A percentile compares a stretch with the other conserved stretches of the same genome.
Evolutionary conservation across 2,329 filamentous ascomycete species (phyloP).

Genomic region (Ceratocystis albifundus): DNA sequence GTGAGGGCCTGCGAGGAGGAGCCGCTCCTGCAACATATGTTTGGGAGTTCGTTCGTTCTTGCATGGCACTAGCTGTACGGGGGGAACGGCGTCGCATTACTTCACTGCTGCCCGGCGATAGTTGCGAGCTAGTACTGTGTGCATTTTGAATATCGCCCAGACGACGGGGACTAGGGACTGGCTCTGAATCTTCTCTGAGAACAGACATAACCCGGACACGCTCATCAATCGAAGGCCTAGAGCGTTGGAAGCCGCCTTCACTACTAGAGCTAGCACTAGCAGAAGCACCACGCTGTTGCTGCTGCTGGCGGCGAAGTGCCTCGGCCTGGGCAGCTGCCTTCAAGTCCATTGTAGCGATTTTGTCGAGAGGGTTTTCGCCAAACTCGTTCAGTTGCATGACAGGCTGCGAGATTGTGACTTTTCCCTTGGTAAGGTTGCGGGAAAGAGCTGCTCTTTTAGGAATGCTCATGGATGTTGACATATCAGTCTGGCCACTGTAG

Average conservation of each 20-base stretch:
- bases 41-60: neutral
- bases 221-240: conserved; percentile 20
- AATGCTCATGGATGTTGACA: conserved; percentile 26
- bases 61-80: conserved; percentile 7
- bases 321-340: conserved; percentile 39
- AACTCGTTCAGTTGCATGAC: conserved; percentile 32
- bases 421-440: conserved; percentile 29
- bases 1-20: conserved; percentile 11
- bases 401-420: conserved; percentile 40
- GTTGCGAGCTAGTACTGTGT: conserved; percentile 37
- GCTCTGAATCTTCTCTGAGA: conserved; percentile 22
- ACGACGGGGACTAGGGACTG: conserved; percentile 15
- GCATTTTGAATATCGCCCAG: conserved; percentile 27
- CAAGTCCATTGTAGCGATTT: conserved; percentile 41
- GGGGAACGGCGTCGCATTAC: conserved; percentile 43
- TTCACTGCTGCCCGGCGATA: conserved; percentile 39
- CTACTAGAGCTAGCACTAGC: neutral
- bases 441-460: conserved; percentile 23
- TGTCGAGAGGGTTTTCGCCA: conserved; percentile 34
- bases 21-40: neutral
- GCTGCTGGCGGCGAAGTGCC: conserved; percentile 34
- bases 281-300: conserved; percentile 14
- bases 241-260: conserved; percentile 14
- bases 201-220: conserved; percentile 22
- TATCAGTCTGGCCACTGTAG: conserved; percentile 17